These are phyloP conservation scores for Zea mays DNA, from an alignment of 176 grass and related monocot genomes.

Conservation along the genomic window Zm-B73-REFERENCE-NAM-5.0 NC_050096.1:142469001-142469500, in stretches of 20 bases:
- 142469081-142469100: slow-evolving; percentile 55
- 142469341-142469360: slow-evolving; percentile 66
- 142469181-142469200: slow-evolving; percentile 86
- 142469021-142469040: slow-evolving; percentile 78
- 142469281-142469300: slow-evolving; percentile 68
- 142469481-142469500: slow-evolving; percentile 15
- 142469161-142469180: slow-evolving; percentile 74
- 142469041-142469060: slow-evolving; percentile 95
- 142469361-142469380: slow-evolving; percentile 74
- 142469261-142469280: slow-evolving; percentile 75
- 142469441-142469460: slow-evolving; percentile 25
- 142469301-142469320: slow-evolving; percentile 59
- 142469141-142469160: slow-evolving; percentile 47
- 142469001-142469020: slow-evolving; percentile 68
- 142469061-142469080: slow-evolving; percentile 59
- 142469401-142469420: slow-evolving; percentile 77
- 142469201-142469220: slow-evolving; percentile 62
- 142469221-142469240: slow-evolving; percentile 61
- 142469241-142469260: slow-evolving; percentile 64
- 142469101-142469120: slow-evolving; percentile 67
- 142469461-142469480: slow-evolving; percentile 20
- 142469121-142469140: slow-evolving; percentile 41
- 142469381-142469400: slow-evolving; percentile 63
- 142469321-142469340: slow-evolving; percentile 75
- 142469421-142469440: slow-evolving; percentile 57